These are phyloP conservation scores for Crotalaria pallida DNA, from an alignment of 306 rosid genomes.

Conservation along the genomic window DNA sequence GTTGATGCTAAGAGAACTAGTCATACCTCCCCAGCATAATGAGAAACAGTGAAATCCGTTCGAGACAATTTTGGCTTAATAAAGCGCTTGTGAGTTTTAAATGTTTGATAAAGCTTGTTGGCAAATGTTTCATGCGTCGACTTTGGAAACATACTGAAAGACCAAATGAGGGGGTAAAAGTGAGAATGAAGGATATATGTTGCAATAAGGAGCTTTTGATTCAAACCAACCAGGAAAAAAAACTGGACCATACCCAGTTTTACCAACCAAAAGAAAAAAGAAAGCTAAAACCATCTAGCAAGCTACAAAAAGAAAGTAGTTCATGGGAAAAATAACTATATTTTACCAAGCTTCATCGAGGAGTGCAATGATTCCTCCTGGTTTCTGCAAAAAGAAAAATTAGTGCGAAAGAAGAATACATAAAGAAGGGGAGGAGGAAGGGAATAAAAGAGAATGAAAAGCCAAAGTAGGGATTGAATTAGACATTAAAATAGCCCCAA, in stretches of 20 bases:
- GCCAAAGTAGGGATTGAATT: neutral
- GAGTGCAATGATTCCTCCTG: conserved; percentile 96
- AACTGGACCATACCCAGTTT: conserved; percentile 16
- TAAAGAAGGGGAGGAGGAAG: neutral
- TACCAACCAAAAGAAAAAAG: neutral
- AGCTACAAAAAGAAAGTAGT: conserved; percentile 18
- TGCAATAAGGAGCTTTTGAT: conserved; percentile 12
- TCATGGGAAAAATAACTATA: neutral
- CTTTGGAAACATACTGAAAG: conserved; percentile 99
- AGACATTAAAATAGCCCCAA: conserved; percentile 17
- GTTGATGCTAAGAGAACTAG: conserved; percentile 17
- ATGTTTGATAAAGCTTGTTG: conserved; percentile 93
- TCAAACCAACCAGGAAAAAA: conserved; percentile 19
- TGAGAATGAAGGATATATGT: conserved; percentile 10
- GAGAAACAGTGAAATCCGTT: conserved; percentile 77
- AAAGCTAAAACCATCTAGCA: conserved; percentile 9
- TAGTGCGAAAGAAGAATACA: conserved; percentile 2
- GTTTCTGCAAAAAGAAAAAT: conserved; percentile 65
- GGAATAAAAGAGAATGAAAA: conserved; percentile 9
- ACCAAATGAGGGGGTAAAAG: neutral
- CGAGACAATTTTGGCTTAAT: conserved; percentile 97
- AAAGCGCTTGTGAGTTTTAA: conserved; percentile 82
- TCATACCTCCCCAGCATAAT: conserved; percentile 99
- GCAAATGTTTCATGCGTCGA: conserved; percentile 98
- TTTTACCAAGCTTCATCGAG: conserved; percentile 99